Percentiles rank a stretch among this genome's conserved stretches.
These are phyloP conservation scores for Plectosphaerella plurivora DNA, from an alignment of 2,329 filamentous ascomycete species.

Conservation along the genomic window DNA sequence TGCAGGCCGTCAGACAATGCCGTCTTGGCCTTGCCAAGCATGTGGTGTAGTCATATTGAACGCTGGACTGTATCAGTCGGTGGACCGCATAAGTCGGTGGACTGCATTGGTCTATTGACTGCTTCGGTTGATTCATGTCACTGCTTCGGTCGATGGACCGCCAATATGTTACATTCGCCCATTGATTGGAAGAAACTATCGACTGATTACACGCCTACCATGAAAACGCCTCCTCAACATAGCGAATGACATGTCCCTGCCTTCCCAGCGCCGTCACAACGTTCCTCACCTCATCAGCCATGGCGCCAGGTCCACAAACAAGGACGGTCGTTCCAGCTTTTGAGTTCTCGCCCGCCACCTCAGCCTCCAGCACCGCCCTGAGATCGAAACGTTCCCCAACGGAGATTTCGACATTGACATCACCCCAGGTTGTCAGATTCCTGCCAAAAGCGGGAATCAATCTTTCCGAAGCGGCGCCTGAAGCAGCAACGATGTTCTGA, in stretches of 20 bases:
- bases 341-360: conserved; percentile 11
- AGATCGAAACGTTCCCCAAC: conserved; percentile 22
- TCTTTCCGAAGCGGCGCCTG: neutral
- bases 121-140: too few relatives aligned
- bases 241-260: conserved; percentile 16
- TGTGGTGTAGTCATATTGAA: too few relatives aligned
- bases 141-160: too few relatives aligned
- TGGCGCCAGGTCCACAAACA: conserved; percentile 20
- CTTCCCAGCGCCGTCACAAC: conserved; percentile 17
- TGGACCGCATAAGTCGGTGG: too few relatives aligned
- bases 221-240: conserved; percentile 16
- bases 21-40: too few relatives aligned
- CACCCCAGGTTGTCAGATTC: conserved; percentile 14
- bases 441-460: neutral
- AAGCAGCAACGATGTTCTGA: conserved; percentile 14
- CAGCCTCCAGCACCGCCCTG: conserved; percentile 17
- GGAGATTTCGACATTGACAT: conserved; percentile 20
- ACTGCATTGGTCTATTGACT: too few relatives aligned
- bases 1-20: too few relatives aligned
- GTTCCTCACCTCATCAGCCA: conserved; percentile 23
- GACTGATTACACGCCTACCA: neutral
- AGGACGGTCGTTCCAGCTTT: conserved; percentile 20
- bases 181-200: too few relatives aligned
- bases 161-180: too few relatives aligned
- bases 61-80: too few relatives aligned